Conservation (phyloP, 1,284 basidiomycete genomes). For the Lentinula novae-zelandiae region DNA sequence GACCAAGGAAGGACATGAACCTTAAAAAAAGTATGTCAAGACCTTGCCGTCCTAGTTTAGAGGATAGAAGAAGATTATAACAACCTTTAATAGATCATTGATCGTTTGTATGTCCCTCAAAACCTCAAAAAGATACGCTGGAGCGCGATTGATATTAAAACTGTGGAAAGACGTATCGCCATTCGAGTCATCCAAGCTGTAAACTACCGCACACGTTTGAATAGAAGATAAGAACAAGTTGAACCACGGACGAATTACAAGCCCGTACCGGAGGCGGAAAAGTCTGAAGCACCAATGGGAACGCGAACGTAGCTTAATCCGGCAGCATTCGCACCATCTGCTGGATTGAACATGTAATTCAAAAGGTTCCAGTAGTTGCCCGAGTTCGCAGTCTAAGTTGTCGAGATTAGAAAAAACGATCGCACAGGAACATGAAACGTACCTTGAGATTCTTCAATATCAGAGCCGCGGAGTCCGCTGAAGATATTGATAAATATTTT, state of each 20-base stretch:
- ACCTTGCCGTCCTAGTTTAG: neutral
- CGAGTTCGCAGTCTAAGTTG: conserved; percentile 19
- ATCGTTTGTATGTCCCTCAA: conserved; percentile 30
- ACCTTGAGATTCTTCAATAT: conserved; percentile 29
- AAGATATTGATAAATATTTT: neutral
- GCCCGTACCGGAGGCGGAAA: conserved; percentile 20
- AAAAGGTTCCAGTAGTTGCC: conserved; percentile 28
- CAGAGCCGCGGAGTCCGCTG: conserved; percentile 31
- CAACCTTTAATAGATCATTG: conserved; percentile 17
- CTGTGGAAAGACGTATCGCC: conserved; percentile 26
- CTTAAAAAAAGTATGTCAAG: conserved; percentile 16
- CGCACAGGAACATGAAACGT: neutral
- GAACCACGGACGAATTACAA: neutral
- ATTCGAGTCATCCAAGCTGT: conserved; percentile 26
- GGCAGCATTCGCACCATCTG: conserved; percentile 27
- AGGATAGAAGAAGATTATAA: neutral
- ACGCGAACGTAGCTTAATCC: conserved; percentile 29
- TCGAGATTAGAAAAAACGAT: neutral
- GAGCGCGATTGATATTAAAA: conserved; percentile 28
- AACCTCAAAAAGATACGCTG: conserved; percentile 28
- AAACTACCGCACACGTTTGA: conserved; percentile 17
- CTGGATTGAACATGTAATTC: conserved; percentile 25
- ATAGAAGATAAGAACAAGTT: neutral
- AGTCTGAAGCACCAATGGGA: conserved; percentile 30
- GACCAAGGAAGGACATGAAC: conserved; percentile 33